phyloP scores from a whole-genome alignment of 2,329 filamentous ascomycete species.

The Cyphellophora attinorum region DNA sequence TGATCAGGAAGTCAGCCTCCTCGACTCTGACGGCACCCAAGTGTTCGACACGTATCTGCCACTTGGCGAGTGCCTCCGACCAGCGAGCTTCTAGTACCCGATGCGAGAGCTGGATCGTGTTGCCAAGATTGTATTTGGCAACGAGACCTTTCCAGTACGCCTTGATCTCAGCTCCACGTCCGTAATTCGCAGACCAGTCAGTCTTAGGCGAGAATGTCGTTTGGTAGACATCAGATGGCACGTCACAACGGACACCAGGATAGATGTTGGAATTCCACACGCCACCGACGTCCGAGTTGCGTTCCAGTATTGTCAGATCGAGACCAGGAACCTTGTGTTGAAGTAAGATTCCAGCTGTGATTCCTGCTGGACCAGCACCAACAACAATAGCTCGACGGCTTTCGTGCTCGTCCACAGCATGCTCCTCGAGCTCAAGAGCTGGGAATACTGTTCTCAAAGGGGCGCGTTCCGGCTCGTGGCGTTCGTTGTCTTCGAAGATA shows the following conservation, averaged over 20 bases:
- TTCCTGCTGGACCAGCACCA: slow-evolving; percentile 54
- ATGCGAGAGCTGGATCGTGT: slow-evolving; percentile 44
- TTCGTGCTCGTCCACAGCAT: slow-evolving; percentile 39
- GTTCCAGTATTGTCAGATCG: slow-evolving; percentile 57
- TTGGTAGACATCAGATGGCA: slow-evolving; percentile 61
- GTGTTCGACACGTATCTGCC: slow-evolving; percentile 34
- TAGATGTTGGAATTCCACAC: slow-evolving; percentile 35
- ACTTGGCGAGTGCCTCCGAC: slow-evolving; percentile 43
- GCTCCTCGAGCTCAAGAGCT: slow-evolving; percentile 30
- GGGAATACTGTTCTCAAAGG: slow-evolving; percentile 7
- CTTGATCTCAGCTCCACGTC: slow-evolving; percentile 56
- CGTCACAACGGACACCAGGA: slow-evolving; percentile 58
- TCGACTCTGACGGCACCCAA: background rate
- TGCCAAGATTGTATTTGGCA: slow-evolving; percentile 54
- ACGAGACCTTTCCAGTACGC: slow-evolving; percentile 58
- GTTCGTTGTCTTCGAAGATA: too few relatives aligned
- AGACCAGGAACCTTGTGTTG: slow-evolving; percentile 61
- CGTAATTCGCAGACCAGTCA: slow-evolving; percentile 59
- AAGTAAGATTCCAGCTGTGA: slow-evolving; percentile 56
- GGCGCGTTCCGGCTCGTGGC: too few relatives aligned
- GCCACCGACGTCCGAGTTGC: slow-evolving; percentile 49
- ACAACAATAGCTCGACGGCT: slow-evolving; percentile 49
- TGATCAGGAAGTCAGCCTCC: slow-evolving; percentile 1
- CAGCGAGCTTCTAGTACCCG: slow-evolving; percentile 47
- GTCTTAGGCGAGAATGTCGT: slow-evolving; percentile 57